Conservation (phyloP, 2,329 filamentous ascomycete genomes). For the Periglandula ipomoeae region DNA sequence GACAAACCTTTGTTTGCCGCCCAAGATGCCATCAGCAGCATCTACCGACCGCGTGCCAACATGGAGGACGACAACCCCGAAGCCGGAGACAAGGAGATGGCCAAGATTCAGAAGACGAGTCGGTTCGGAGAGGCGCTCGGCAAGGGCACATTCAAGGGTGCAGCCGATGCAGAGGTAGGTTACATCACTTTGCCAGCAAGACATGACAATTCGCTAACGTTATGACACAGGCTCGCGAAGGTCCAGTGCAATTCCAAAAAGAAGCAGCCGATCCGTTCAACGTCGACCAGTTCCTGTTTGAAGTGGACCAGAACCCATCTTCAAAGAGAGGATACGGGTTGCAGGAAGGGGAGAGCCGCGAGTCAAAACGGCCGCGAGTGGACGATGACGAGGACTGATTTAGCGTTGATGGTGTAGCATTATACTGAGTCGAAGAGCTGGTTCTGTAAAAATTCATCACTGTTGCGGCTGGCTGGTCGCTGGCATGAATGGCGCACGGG, state of each 20-base stretch:
- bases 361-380: conserved; percentile 66
- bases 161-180: conserved; percentile 69
- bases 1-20: conserved; percentile 96
- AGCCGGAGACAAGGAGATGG: conserved; percentile 73
- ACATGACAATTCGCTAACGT: conserved; percentile 20
- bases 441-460: background rate
- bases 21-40: conserved; percentile 87
- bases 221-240: conserved; percentile 57
- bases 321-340: conserved; percentile 70
- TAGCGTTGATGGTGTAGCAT: conserved; percentile 1
- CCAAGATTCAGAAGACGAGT: conserved; percentile 75
- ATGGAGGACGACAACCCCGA: conserved; percentile 72
- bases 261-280: conserved; percentile 81
- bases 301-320: conserved; percentile 56
- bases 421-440: background rate
- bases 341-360: conserved; percentile 52
- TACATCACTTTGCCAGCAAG: too few species aligned
- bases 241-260: conserved; percentile 94
- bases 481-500: background rate
- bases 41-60: conserved; percentile 74
- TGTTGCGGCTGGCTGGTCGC: background rate
- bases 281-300: conserved; percentile 85
- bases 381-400: conserved; percentile 56
- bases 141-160: conserved; percentile 83
- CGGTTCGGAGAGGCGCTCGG: conserved; percentile 82